Evolutionary conservation across 306 rosid species (phyloP).

Genomic region (Fagus crenata): DNA sequence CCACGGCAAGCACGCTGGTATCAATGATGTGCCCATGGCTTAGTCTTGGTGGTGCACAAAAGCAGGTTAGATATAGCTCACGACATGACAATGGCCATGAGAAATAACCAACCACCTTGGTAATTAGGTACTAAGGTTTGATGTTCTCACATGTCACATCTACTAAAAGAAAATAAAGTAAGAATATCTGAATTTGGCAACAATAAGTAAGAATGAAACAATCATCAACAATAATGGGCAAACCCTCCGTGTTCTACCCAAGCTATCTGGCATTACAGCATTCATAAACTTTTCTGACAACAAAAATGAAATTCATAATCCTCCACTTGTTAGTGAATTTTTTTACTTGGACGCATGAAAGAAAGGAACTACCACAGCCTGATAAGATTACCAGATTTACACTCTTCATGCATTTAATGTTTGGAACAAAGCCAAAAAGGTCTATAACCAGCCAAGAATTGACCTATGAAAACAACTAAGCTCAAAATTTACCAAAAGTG

Average conservation of each 20-base stretch:
- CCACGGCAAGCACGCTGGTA: too few species aligned
- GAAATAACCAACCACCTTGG: too few species aligned
- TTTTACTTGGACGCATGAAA: not conserved
- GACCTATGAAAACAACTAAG: conserved; percentile 34
- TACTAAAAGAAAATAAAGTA: too few species aligned
- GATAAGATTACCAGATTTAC: conserved; percentile 37
- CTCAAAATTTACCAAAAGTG: conserved; percentile 39
- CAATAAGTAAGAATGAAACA: too few species aligned
- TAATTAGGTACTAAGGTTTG: too few species aligned
- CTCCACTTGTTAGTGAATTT: not conserved
- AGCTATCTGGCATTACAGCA: not conserved
- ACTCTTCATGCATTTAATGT: conserved; percentile 29
- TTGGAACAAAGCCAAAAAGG: conserved; percentile 19
- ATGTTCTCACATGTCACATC: too few species aligned
- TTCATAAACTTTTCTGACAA: not conserved
- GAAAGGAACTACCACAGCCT: conserved; percentile 21
- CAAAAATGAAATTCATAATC: not conserved
- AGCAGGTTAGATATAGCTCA: too few species aligned
- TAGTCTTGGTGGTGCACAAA: too few species aligned
- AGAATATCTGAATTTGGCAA: too few species aligned
- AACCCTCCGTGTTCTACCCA: not conserved
- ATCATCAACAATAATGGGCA: not conserved
- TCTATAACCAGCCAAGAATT: conserved; percentile 17
- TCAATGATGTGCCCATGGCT: too few species aligned
- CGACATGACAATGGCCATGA: too few species aligned